Percentiles rank a stretch among this genome's conserved stretches.
These are phyloP conservation scores for Thalassiosira exigua DNA, from an alignment of 352 stramenopile species.

Conservation along the genomic window DNA sequence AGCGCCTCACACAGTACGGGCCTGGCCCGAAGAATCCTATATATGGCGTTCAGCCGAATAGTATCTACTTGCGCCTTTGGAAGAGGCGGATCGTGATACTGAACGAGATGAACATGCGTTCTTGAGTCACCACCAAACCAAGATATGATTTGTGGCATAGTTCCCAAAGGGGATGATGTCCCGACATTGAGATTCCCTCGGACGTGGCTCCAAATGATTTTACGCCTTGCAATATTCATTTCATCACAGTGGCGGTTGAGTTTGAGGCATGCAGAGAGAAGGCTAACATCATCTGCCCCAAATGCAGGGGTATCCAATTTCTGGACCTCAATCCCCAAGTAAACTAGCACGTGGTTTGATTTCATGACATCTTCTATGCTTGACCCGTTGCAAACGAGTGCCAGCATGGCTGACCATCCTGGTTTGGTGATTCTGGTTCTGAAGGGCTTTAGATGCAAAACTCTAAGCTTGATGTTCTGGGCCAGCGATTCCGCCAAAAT, in stretches of 20 bases:
- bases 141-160: conserved; percentile 2
- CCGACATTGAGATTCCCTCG: conserved; percentile 31
- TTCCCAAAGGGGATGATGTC: background rate
- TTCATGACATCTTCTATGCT: background rate
- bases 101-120: conserved; percentile 1
- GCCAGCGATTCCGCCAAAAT: too few species aligned
- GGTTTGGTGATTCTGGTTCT: too few species aligned
- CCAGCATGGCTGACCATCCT: too few species aligned
- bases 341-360: background rate
- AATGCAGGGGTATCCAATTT: background rate
- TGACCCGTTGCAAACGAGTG: too few species aligned
- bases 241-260: conserved; percentile 13
- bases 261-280: conserved; percentile 11
- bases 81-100: conserved; percentile 14
- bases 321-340: background rate
- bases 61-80: conserved; percentile 1
- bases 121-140: conserved; percentile 19
- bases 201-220: conserved; percentile 31
- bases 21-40: conserved; percentile 26
- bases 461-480: too few species aligned
- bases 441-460: too few species aligned
- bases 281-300: conserved; percentile 24
- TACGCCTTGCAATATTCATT: conserved; percentile 10
- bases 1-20: too few species aligned
- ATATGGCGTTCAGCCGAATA: conserved; percentile 16